A percentile compares a stretch with the other conserved stretches of the same genome.
phyloP scores from a whole-genome alignment of 192 early-diverging fungal genomes.

The Pilobolus umbonatus region DNA sequence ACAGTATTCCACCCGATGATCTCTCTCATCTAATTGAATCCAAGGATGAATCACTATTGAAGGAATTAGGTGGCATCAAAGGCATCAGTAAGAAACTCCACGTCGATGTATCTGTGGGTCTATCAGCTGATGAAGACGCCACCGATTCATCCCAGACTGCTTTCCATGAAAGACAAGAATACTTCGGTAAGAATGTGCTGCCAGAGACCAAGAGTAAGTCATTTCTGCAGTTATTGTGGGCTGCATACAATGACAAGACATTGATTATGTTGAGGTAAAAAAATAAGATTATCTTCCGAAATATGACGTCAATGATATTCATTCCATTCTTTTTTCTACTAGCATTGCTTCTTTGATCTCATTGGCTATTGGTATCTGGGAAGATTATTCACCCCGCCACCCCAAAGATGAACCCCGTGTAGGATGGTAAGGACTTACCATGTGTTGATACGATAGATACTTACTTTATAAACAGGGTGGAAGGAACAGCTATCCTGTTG shows the following conservation, averaged over 20 bases:
- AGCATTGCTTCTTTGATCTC: constrained; percentile 78
- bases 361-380: constrained; percentile 83
- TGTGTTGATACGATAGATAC: background rate
- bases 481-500: constrained; percentile 77
- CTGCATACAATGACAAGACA: constrained; percentile 68
- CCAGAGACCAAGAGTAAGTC: constrained; percentile 48
- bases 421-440: constrained; percentile 54
- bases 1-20: background rate
- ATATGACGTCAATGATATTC: background rate
- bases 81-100: constrained; percentile 53
- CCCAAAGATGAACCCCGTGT: constrained; percentile 66
- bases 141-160: constrained; percentile 17
- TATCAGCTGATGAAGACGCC: constrained; percentile 43
- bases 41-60: constrained; percentile 55
- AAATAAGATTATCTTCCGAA: background rate
- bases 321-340: background rate
- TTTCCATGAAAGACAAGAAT: constrained; percentile 36
- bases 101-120: constrained; percentile 58
- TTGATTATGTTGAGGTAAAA: constrained; percentile 39
- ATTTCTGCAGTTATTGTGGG: constrained; percentile 52
- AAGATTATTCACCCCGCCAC: constrained; percentile 65
- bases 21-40: constrained; percentile 60
- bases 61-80: constrained; percentile 53
- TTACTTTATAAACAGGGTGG: constrained; percentile 20
- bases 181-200: constrained; percentile 46